Conservation (phyloP, 1,284 basidiomycete genomes). For the Lignosus rhinocerotis region DNA sequence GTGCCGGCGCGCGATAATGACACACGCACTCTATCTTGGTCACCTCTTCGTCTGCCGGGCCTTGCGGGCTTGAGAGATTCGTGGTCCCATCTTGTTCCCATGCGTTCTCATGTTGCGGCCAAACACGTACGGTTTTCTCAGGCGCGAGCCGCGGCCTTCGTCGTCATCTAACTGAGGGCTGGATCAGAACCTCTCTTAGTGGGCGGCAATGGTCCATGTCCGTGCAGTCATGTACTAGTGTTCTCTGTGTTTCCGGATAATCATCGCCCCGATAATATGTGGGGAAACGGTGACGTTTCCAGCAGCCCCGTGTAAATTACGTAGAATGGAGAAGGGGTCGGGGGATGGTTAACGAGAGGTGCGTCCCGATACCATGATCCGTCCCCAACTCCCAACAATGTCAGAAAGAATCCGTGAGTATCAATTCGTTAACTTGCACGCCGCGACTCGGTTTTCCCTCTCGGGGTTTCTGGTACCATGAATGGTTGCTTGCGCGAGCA, state of each 20-base stretch:
- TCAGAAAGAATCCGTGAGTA: too few species aligned
- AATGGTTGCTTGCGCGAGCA: too few species aligned
- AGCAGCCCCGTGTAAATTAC: not conserved
- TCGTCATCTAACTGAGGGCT: not conserved
- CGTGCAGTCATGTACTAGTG: not conserved
- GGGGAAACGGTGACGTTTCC: not conserved
- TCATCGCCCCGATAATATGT: not conserved
- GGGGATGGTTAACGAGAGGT: not conserved
- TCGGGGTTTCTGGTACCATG: too few species aligned
- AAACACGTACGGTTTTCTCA: not conserved
- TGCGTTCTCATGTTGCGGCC: too few species aligned
- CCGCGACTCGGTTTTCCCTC: too few species aligned
- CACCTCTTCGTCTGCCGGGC: not conserved
- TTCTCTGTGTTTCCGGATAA: not conserved
- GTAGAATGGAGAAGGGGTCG: not conserved
- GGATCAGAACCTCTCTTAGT: not conserved
- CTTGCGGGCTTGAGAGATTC: not conserved
- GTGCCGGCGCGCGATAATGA: constrained; percentile 9
- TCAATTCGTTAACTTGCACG: too few species aligned
- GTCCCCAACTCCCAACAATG: too few species aligned
- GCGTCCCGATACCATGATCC: not conserved
- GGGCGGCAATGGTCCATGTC: not conserved
- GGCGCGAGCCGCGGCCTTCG: not conserved
- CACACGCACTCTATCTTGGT: constrained; percentile 1
- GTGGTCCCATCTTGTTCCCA: too few species aligned